A percentile compares a stretch with the other conserved stretches of the same genome.
Evolutionary conservation across 2,329 filamentous ascomycete species (phyloP).

Genomic region (Aureobasidium namibiae): DNA sequence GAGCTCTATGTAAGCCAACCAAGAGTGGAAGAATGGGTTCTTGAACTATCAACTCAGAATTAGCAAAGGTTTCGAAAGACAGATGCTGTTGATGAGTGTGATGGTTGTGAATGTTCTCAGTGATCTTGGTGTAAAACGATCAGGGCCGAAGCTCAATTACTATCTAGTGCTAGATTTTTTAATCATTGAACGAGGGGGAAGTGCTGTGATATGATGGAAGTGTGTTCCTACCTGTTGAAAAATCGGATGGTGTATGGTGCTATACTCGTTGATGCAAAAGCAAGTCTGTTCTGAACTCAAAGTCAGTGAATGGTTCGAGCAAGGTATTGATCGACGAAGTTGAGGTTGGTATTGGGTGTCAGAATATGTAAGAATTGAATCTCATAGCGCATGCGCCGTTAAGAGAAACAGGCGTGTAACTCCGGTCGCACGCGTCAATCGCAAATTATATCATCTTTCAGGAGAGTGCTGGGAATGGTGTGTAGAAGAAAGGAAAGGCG

Average conservation of each 20-base stretch:
- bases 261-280: not conserved
- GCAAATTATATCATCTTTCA: constrained; percentile 97
- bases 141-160: constrained; percentile 30
- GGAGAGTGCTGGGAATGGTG: not conserved
- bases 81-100: not conserved
- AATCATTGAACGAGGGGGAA: constrained; percentile 48
- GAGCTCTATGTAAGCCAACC: not conserved
- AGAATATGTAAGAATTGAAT: constrained; percentile 99
- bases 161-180: constrained; percentile 54
- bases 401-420: constrained; percentile 84
- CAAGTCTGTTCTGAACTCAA: constrained; percentile 3
- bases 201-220: not conserved
- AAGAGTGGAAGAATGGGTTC: not conserved
- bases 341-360: constrained; percentile 38
- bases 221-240: not conserved
- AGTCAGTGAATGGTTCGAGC: constrained; percentile 4
- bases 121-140: constrained; percentile 33
- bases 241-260: not conserved
- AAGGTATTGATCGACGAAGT: not conserved
- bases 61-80: not conserved
- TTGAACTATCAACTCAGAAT: not conserved
- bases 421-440: constrained; percentile 84
- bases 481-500: not conserved
- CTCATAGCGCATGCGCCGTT: constrained; percentile 69
- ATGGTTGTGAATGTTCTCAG: constrained; percentile 22